Evolutionary conservation across 1,139 yeast species (phyloP).

Genomic region (Zygotorulaspora mrakii): DNA sequence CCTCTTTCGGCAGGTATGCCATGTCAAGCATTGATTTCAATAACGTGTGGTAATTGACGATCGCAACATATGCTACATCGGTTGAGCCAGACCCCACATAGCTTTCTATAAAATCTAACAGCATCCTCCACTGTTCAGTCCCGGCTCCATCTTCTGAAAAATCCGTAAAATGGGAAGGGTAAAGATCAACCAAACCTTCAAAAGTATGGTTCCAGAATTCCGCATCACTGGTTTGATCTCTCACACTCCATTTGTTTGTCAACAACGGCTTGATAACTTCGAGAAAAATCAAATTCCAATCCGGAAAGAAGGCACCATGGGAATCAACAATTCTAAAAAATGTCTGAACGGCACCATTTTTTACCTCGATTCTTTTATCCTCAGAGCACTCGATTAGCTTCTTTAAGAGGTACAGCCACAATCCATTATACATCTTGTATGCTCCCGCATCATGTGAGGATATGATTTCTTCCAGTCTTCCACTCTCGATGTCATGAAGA

Average conservation of each 20-base stretch:
- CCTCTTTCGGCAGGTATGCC: conserved; percentile 40
- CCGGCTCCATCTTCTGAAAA: conserved; percentile 14
- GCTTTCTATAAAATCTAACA: conserved; percentile 22
- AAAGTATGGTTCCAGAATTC: conserved; percentile 33
- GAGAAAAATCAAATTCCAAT: conserved; percentile 54
- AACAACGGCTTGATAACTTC: conserved; percentile 48
- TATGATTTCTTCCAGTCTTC: conserved; percentile 17
- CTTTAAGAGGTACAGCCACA: conserved; percentile 65
- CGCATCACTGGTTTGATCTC: conserved; percentile 25
- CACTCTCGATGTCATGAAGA: conserved; percentile 10
- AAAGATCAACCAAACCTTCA: conserved; percentile 37
- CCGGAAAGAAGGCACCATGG: conserved; percentile 56
- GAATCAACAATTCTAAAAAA: conserved; percentile 80
- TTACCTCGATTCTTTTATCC: conserved; percentile 71
- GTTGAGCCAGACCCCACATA: conserved; percentile 40
- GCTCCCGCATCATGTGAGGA: conserved; percentile 14
- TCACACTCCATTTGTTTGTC: conserved; percentile 22
- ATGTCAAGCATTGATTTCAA: conserved; percentile 44
- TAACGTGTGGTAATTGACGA: conserved; percentile 49
- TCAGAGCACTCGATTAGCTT: conserved; percentile 58
- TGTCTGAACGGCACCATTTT: conserved; percentile 87
- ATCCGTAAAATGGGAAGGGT: conserved; percentile 28
- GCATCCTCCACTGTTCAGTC: conserved; percentile 26
- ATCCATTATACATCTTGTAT: conserved; percentile 28
- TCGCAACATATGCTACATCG: conserved; percentile 47